Base-by-base conservation (phyloP, 176 grass and related monocot genomes). In the Cocos nucifera region DNA sequence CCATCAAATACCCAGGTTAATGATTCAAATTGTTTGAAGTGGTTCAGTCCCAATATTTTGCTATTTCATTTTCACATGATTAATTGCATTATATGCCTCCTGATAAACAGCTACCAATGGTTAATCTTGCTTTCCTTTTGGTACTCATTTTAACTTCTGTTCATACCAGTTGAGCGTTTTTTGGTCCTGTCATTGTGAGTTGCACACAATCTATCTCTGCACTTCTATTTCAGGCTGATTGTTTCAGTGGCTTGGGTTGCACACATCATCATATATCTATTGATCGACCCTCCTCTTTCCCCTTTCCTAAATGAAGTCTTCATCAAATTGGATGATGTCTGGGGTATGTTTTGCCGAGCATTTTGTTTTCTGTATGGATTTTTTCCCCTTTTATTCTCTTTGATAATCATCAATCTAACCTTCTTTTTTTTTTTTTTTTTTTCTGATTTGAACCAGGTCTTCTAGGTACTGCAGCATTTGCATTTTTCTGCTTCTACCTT, bases 401-500 rank as follows among this genome's bases (percentile, higher is more conserved):
- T 2, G 35, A 14, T 14, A 44, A 14, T 12, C 35, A 44, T 44
- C 2, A 9, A 44, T 44, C 10, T 29, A 57, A 56, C 44, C 72
- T 65, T 67, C 10, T 65, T 56, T 68, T 73, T 68, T 39, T 63
- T 74, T 65, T 67, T 15, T 65, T 56, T 68, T 73, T 68, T 39
- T 63, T 21, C 28, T 80, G 6, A 30, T 67, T 19, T 78, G 21
- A 80, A 85, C 59, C 77, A 99, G 94, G 94, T 76, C 82, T 99
- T 55, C 84, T 99, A 77, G 94, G 94, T 29, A 93, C 88, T 78
- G 94, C 77, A 69, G 94, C 94, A 62, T 99, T 99, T 54, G 94
- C 94, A 53, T 93, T 99, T 83, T 99, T 99, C 79, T 99, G 94
- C 71, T 99, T 99, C 71, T 93, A 99, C 65, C 87, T 93, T 57